A percentile compares a stretch with the other conserved stretches of the same genome.
These are phyloP conservation scores for Mycosphaerella sp. DNA, from an alignment of 2,329 filamentous ascomycete species.

Conservation along the genomic window DNA sequence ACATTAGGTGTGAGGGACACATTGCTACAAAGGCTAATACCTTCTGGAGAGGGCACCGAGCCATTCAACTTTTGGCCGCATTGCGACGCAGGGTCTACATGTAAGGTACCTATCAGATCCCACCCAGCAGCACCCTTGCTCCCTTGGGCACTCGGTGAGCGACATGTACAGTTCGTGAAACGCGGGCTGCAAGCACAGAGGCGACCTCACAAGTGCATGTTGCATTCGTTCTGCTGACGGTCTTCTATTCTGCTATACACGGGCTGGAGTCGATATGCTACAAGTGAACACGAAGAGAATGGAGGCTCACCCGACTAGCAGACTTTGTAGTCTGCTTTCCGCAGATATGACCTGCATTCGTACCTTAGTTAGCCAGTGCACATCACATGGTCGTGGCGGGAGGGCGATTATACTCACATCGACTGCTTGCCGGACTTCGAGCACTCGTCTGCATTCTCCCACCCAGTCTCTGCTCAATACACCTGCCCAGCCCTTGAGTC, in stretches of 20 bases:
- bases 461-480: constrained; percentile 93
- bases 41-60: too few relatives aligned
- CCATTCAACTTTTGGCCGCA: neutral
- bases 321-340: constrained; percentile 80
- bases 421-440: constrained; percentile 93
- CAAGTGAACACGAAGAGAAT: neutral
- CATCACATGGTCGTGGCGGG: neutral
- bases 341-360: constrained; percentile 69
- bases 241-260: neutral
- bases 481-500: constrained; percentile 88
- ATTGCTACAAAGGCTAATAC: too few relatives aligned
- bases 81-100: neutral
- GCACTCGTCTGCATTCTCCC: constrained; percentile 77
- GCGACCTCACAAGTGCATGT: neutral
- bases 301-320: constrained; percentile 64
- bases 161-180: neutral
- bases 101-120: neutral
- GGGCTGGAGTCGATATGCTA: neutral
- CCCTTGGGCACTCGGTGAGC: too few relatives aligned
- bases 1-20: too few relatives aligned
- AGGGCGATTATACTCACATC: constrained; percentile 60
- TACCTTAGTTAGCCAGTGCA: neutral
- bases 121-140: neutral
- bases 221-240: neutral
- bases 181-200: neutral